Conservation (phyloP, 164 flowering plant species). For the Annona cherimola region DNA sequence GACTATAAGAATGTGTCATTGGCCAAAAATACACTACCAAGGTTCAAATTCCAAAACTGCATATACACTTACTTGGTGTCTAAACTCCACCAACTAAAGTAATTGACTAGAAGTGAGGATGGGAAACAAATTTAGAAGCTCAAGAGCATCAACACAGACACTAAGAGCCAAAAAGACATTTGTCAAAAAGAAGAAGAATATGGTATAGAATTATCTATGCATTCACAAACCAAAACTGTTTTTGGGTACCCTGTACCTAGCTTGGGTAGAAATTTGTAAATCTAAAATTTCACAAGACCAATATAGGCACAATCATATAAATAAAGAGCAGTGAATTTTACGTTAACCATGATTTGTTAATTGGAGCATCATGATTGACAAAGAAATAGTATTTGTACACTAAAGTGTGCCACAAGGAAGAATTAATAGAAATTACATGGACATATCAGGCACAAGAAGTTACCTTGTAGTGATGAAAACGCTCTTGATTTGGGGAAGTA, state of each 20-base stretch:
- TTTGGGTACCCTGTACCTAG: background rate
- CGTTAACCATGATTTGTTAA: background rate
- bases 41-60: too few relatives aligned
- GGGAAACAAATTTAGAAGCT: too few relatives aligned
- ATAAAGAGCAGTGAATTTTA: background rate
- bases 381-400: background rate
- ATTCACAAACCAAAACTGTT: background rate
- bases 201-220: background rate
- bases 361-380: background rate
- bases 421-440: background rate
- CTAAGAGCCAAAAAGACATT: background rate
- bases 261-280: background rate
- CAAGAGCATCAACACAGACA: too few relatives aligned
- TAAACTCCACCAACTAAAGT: too few relatives aligned
- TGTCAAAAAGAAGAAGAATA: background rate
- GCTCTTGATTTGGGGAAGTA: conserved; percentile 98
- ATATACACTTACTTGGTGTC: too few relatives aligned
- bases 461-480: conserved; percentile 99
- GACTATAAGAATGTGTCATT: too few relatives aligned
- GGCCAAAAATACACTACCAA: too few relatives aligned
- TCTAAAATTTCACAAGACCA: background rate
- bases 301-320: background rate
- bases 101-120: too few relatives aligned
- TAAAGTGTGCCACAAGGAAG: background rate
- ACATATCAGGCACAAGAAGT: background rate